Percentiles rank a stretch among this genome's conserved stretches.
These are phyloP conservation scores for Boletus pseudo-olivaceus DNA, from an alignment of 768 basidiomycete species.

Conservation along the genomic window DNA sequence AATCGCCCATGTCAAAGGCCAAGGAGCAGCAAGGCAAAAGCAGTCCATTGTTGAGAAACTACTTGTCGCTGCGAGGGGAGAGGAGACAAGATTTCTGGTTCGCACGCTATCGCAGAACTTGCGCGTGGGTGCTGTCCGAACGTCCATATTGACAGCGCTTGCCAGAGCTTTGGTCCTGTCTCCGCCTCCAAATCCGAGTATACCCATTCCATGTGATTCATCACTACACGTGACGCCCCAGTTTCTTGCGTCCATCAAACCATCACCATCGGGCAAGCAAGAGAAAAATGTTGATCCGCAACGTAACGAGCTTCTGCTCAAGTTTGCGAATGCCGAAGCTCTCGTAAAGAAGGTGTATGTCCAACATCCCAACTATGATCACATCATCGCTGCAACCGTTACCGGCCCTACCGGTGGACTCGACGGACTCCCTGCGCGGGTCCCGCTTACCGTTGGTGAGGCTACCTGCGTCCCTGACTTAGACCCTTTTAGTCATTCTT, in stretches of 20 bases:
- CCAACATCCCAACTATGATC: slow-evolving; percentile 71
- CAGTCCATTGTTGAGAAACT: slow-evolving; percentile 76
- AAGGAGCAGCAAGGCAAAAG: slow-evolving; percentile 72
- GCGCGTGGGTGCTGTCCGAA: slow-evolving; percentile 84
- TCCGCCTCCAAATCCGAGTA: slow-evolving; percentile 32
- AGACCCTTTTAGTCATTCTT: slow-evolving; percentile 7
- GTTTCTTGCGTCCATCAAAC: slow-evolving; percentile 18
- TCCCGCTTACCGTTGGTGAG: slow-evolving; percentile 70
- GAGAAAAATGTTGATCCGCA: slow-evolving; percentile 30
- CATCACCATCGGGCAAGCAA: slow-evolving; percentile 20
- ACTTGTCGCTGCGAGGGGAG: slow-evolving; percentile 80
- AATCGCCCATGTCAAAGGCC: slow-evolving; percentile 67
- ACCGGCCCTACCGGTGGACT: slow-evolving; percentile 45
- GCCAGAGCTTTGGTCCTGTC: slow-evolving; percentile 74
- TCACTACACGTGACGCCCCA: slow-evolving; percentile 27
- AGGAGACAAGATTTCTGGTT: slow-evolving; percentile 82
- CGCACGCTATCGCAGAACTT: slow-evolving; percentile 72
- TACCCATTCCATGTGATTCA: slow-evolving; percentile 20
- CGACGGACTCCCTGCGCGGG: slow-evolving; percentile 52
- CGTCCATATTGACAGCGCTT: slow-evolving; percentile 75
- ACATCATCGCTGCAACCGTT: slow-evolving; percentile 61
- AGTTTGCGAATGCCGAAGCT: slow-evolving; percentile 56
- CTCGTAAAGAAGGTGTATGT: slow-evolving; percentile 71
- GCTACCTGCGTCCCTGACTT: slow-evolving; percentile 8
- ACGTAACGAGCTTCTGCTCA: slow-evolving; percentile 37